phyloP scores from a whole-genome alignment of 495 filamentous ascomycete genomes.

The Cenococcum geophilum region DNA sequence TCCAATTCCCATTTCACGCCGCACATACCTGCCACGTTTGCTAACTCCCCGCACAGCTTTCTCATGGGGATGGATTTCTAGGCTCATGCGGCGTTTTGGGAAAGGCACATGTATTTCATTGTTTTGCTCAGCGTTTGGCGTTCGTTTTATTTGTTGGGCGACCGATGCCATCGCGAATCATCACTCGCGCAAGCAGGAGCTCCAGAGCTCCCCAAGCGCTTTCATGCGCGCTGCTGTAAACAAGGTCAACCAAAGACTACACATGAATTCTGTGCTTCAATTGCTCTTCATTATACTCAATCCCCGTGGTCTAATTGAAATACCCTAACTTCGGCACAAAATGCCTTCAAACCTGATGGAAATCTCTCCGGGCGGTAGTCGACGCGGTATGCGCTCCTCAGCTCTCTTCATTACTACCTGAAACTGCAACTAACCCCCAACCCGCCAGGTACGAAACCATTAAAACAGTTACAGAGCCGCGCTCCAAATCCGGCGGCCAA shows the following conservation, averaged over 20 bases:
- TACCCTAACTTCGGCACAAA: slow-evolving; percentile 1
- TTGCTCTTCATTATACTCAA: too few species aligned
- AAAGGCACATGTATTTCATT: background rate
- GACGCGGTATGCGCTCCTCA: slow-evolving; percentile 49
- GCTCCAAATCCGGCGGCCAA: slow-evolving; percentile 54
- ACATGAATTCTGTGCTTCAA: too few species aligned
- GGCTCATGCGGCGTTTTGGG: background rate
- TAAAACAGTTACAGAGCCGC: slow-evolving; percentile 43
- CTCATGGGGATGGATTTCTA: slow-evolving; percentile 80
- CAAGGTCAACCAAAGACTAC: too few species aligned
- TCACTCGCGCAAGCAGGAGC: too few species aligned
- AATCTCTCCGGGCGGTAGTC: slow-evolving; percentile 56
- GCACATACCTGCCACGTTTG: slow-evolving; percentile 8
- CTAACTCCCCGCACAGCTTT: slow-evolving; percentile 48
- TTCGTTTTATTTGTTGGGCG: background rate
- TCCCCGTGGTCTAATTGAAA: too few species aligned
- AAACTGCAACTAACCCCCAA: background rate
- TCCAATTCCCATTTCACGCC: background rate
- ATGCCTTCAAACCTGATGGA: slow-evolving; percentile 49
- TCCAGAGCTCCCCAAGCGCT: too few species aligned
- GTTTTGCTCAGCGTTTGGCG: background rate
- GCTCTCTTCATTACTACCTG: background rate
- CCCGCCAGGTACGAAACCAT: slow-evolving; percentile 56
- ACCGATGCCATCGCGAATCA: background rate
- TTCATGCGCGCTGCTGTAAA: too few species aligned